These are phyloP conservation scores for Lactifluus echinatus DNA, from an alignment of 768 basidiomycete species.

Conservation along the genomic window DNA sequence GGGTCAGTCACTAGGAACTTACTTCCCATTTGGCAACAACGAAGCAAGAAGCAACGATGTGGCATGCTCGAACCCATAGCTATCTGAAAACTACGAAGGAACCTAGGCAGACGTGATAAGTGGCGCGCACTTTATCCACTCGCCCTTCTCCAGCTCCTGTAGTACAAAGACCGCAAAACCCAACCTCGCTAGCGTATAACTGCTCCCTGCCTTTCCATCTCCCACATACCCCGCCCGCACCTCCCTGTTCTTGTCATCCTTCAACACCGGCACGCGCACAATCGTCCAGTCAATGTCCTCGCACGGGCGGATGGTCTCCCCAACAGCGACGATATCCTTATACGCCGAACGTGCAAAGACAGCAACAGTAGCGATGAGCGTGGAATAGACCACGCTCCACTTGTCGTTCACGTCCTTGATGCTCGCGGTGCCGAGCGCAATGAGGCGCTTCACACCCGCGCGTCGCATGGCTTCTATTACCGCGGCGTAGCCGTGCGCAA, in stretches of 20 bases:
- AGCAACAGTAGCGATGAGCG: slow-evolving; percentile 33
- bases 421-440: slow-evolving; percentile 60
- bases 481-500: slow-evolving; percentile 49
- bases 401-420: slow-evolving; percentile 55
- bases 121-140: slow-evolving; percentile 48
- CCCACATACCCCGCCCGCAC: slow-evolving; percentile 60
- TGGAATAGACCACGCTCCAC: slow-evolving; percentile 37
- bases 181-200: slow-evolving; percentile 39
- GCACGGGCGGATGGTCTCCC: slow-evolving; percentile 44
- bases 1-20: no score
- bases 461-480: slow-evolving; percentile 51
- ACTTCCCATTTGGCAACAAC: no score
- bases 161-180: slow-evolving; percentile 56
- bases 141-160: slow-evolving; percentile 44
- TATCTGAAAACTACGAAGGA: not conserved
- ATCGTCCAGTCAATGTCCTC: slow-evolving; percentile 59
- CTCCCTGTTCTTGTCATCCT: slow-evolving; percentile 36
- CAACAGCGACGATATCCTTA: slow-evolving; percentile 58
- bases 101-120: slow-evolving; percentile 29
- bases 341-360: slow-evolving; percentile 49
- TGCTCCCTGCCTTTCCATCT: slow-evolving; percentile 41
- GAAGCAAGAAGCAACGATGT: no score
- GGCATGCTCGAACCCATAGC: no score
- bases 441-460: slow-evolving; percentile 45
- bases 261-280: slow-evolving; percentile 57